Evolutionary conservation across 2,329 filamentous ascomycete species (phyloP), one percentile per base, ranked within the genome.

Genomic region (Didymellaceae sp.): DNA sequence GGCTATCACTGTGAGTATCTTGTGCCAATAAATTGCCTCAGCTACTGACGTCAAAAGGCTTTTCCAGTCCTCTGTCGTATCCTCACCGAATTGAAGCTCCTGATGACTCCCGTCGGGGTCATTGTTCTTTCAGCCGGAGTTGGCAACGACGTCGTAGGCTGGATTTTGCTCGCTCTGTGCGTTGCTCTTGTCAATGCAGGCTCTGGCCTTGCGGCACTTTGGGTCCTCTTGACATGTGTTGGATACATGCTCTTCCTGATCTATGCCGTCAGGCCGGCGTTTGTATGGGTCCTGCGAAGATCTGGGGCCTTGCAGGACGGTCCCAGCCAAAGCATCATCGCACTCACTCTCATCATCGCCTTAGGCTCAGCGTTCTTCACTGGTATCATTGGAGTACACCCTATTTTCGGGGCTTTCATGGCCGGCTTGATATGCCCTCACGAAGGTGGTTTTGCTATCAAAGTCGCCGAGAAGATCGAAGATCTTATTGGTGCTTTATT

Each of bases 21-120:
- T n/a, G 6, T 5, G 6, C 9, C 7, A 5, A 7, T 4, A 13
- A 25, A 5, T n/a, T 4, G 2, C 3, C 13, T 13, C 1, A 17
- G 25, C 24, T 31, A 32, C 61, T 66, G 28, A 66, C 42, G 5
- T 5, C 2, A 13, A 5, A 38, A 84, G 81, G 85, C 85, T 11
- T 88, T 97, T 63, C 93, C 93, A 0, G 93, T 97, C 0, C 83
- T 97, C 10, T 97, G 93, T 67, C 89, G 93, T 71, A 97, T 97
- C 59, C 77, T 97, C 58, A 93, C 91, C 0, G 92, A 96, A 72
- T 79, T 97, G 44, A 94, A 96, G 63, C 79, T 97, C 40, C 85
- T 97, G 4, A 78, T 83, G 45, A 94, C 91, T 2, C 83, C 87
- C 0, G 92, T 96, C 5, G 92, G 92, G 66, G 84, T 96, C 26